Evolutionary conservation across 768 basidiomycete genomes (phyloP), one percentile per base, ranked within the genome.

Genomic region (Cystofilobasidium capitatum): DNA sequence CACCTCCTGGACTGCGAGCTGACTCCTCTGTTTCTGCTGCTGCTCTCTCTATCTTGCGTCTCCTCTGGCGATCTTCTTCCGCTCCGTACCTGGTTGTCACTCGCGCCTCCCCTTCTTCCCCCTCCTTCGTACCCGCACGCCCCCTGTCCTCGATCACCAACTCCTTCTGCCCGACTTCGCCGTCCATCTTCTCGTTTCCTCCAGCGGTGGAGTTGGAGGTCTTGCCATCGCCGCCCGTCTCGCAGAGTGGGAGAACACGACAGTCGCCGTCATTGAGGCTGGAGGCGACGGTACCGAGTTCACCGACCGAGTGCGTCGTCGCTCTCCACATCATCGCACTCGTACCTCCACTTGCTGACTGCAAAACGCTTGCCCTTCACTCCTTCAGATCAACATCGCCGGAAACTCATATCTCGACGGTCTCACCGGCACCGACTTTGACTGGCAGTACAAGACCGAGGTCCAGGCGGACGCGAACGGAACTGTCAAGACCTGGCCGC

Each of bases 391-490:
- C 20, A 33, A 63, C 24, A 51, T 69, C 49, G 39, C 67, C 13
- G 67, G 67, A 5, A 54, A 64, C 62, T 69, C 67, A 6, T 69
- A 69, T 57, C 61, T 69, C 42, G 49, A 69, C 58, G 24, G 37
- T 12, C 45, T 69, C 22, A 58, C 54, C 5, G 22, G 31, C 22
- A 58, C 67, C 12, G 55, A 20, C 12, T 69, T 64, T 36, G 67
- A 69, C 44, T 69, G 67, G 67, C 33, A 59, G 44, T 76, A 75
- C 64, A 71, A 71, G 20, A 76, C 75, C 5, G 63, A 63, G 2
- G 63, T 71, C 9, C 74, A 65, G 36, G 26, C 31, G 1, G 62
- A 59, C 24, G 60, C 62, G 8, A 24, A 33, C 17, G 33, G n/a
- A 1, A 42, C 54, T 5, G 31, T 39, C 36, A 61, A 61, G 57